These are phyloP conservation scores for Thelonectria discophora DNA, from an alignment of 2,329 filamentous ascomycete species.

Conservation along the genomic window DNA sequence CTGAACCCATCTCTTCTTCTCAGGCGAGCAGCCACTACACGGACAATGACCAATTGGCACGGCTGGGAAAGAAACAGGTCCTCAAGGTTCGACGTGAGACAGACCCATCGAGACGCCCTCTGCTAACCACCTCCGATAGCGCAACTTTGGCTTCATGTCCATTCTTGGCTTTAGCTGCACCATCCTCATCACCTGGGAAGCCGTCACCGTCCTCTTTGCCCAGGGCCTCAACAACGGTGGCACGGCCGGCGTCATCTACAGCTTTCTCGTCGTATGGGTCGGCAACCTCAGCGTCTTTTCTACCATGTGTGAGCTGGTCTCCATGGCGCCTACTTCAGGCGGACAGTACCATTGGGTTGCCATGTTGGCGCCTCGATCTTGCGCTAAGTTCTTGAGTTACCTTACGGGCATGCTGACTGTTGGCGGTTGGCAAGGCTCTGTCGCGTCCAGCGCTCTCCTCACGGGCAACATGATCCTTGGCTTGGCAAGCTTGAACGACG, in stretches of 20 bases:
- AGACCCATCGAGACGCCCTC: constrained; percentile 8
- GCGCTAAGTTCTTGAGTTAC: constrained; percentile 64
- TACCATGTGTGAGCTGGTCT: constrained; percentile 52
- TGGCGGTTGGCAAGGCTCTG: constrained; percentile 55
- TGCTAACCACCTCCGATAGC: constrained; percentile 35
- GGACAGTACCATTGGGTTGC: constrained; percentile 71
- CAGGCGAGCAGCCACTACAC: constrained; percentile 26
- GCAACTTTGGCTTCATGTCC: constrained; percentile 60
- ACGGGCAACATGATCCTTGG: constrained; percentile 56
- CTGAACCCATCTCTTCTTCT: constrained; percentile 31
- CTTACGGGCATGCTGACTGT: constrained; percentile 58
- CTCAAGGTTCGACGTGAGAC: constrained; percentile 33
- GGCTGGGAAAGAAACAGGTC: constrained; percentile 44
- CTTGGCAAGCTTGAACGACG: constrained; percentile 43
- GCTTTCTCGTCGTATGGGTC: constrained; percentile 58
- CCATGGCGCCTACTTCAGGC: constrained; percentile 60
- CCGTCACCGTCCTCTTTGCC: constrained; percentile 45
- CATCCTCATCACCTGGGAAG: constrained; percentile 64
- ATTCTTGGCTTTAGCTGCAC: constrained; percentile 63
- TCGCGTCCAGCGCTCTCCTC: constrained; percentile 51
- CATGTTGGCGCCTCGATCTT: constrained; percentile 57
- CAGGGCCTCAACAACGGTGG: constrained; percentile 56
- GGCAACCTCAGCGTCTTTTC: constrained; percentile 56
- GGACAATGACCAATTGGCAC: constrained; percentile 40
- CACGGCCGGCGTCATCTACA: constrained; percentile 55